These are phyloP conservation scores for Penicillium simplicissimum DNA, from an alignment of 495 filamentous ascomycete species.

Conservation along the genomic window DNA sequence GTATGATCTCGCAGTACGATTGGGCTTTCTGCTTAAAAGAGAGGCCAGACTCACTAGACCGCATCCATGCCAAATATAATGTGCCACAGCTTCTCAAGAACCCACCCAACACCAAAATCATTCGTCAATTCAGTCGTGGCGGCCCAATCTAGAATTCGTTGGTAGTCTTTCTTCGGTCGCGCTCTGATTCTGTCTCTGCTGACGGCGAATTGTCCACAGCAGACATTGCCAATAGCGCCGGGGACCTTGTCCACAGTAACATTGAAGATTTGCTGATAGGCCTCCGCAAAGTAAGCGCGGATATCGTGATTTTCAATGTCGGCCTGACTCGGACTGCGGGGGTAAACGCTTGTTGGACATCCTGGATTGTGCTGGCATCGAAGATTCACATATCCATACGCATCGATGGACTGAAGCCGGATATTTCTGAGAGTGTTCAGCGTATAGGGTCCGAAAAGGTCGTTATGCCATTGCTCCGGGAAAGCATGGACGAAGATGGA, in stretches of 20 bases:
- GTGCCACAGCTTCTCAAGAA: slow-evolving; percentile 47
- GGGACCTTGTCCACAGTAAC: slow-evolving; percentile 34
- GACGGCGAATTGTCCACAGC: slow-evolving; percentile 53
- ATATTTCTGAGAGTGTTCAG: slow-evolving; percentile 30
- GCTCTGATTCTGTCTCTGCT: slow-evolving; percentile 42
- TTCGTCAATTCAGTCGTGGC: slow-evolving; percentile 34
- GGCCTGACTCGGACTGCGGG: slow-evolving; percentile 30
- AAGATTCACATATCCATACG: slow-evolving; percentile 43
- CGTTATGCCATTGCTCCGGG: slow-evolving; percentile 47
- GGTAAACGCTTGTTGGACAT: slow-evolving; percentile 37
- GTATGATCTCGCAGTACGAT: neutral
- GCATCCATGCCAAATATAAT: slow-evolving; percentile 43
- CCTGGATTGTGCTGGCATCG: slow-evolving; percentile 42
- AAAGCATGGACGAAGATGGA: slow-evolving; percentile 45
- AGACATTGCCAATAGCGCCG: slow-evolving; percentile 43
- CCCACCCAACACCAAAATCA: slow-evolving; percentile 45
- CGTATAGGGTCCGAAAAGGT: slow-evolving; percentile 40
- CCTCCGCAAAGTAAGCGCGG: slow-evolving; percentile 35
- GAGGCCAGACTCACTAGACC: slow-evolving; percentile 34
- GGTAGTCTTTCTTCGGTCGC: slow-evolving; percentile 44
- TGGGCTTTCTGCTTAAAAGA: neutral
- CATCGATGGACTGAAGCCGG: slow-evolving; percentile 40
- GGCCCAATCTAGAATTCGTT: slow-evolving; percentile 46
- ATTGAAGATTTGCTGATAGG: slow-evolving; percentile 38
- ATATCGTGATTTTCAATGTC: slow-evolving; percentile 41